Evolutionary conservation across 305 asterid species (phyloP), one percentile per base, ranked within the genome.

Genomic region (Fraxinus angustifolia): DNA sequence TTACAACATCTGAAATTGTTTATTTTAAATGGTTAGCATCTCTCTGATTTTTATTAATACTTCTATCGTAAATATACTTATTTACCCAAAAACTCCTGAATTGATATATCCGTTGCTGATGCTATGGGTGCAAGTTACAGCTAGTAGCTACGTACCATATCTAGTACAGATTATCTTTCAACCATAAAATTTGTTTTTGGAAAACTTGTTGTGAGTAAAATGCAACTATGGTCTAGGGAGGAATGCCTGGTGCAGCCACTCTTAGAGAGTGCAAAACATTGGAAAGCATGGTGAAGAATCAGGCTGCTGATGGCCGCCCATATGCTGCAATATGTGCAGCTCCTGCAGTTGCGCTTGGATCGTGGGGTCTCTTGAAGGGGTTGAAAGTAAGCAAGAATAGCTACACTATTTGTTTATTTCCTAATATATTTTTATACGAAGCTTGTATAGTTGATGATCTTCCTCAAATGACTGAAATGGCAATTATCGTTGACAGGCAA

Each of bases 241-340:
- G 99, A 86, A 62, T 91, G 87, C 97, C 98, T 78, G 99, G 99
- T 79, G 92, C 99, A 53, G 76, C 97, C 75, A 83, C 92, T 26
- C 90, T 95, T 19, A 88, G 85, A 87, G 93, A 95, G 77, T 91
- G 96, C 91, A 89, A 83, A 82, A 83, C 89, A 76, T 82, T 95
- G 89, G 98, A 95, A 86, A 88, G 79, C 85, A 87, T 95, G 70
- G 93, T 91, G 56, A 92, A 83, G 81, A 92, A 85, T 83, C 98
- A 95, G 83, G 94, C 95, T 81, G 88, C 87, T 17, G 93, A 88
- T 78, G 91, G 84, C 40, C 88, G 90, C 48, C 84, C 89, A 16
- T 94, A 88, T 87, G 97, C 97, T 75, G 99, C 98, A 68, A 91
- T 95, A 82, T 95, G 99, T 88, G 99, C 99, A 17, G 91, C 99